These are phyloP conservation scores for Geosmithia morbida DNA, from an alignment of 2,329 filamentous ascomycete genomes.

Conservation along the genomic window DNA sequence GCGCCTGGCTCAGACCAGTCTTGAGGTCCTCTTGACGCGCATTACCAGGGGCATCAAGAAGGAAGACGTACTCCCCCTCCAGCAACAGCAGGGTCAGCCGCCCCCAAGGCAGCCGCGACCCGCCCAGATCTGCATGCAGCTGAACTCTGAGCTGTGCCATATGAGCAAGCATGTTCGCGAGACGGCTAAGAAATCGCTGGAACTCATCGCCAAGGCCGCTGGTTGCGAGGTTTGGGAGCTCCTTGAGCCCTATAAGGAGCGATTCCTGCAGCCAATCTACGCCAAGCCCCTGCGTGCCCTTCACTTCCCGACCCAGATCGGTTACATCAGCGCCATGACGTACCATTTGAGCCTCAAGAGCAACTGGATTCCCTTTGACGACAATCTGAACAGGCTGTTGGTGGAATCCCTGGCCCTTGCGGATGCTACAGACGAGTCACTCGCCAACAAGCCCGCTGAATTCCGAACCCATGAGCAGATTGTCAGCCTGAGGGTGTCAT, in stretches of 20 bases:
- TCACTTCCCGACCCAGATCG: constrained; percentile 90
- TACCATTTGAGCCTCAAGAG: constrained; percentile 85
- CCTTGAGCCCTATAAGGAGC: constrained; percentile 78
- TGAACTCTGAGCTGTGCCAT: constrained; percentile 81
- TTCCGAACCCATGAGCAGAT: constrained; percentile 94
- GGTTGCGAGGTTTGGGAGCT: constrained; percentile 75
- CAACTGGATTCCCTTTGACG: constrained; percentile 83
- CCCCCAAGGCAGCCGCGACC: constrained; percentile 43
- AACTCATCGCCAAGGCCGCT: constrained; percentile 66
- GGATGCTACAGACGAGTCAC: constrained; percentile 83
- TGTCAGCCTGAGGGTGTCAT: constrained; percentile 79
- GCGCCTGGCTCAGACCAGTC: constrained; percentile 65
- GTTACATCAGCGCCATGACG: constrained; percentile 94
- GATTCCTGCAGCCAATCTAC: constrained; percentile 82
- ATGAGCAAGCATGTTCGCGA: constrained; percentile 93
- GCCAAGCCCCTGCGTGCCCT: constrained; percentile 86
- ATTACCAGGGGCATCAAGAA: constrained; percentile 71
- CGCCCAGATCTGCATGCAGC: constrained; percentile 64
- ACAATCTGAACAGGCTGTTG: constrained; percentile 75
- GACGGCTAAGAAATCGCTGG: constrained; percentile 68
- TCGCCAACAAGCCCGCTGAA: constrained; percentile 86
- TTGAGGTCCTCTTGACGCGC: constrained; percentile 63
- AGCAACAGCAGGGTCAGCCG: constrained; percentile 25
- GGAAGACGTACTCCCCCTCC: constrained; percentile 42
- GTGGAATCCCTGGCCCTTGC: constrained; percentile 89